A percentile compares a stretch with the other conserved stretches of the same genome.
phyloP scores from a whole-genome alignment of 495 filamentous ascomycete genomes.

The Penicillium nucicola region DNA sequence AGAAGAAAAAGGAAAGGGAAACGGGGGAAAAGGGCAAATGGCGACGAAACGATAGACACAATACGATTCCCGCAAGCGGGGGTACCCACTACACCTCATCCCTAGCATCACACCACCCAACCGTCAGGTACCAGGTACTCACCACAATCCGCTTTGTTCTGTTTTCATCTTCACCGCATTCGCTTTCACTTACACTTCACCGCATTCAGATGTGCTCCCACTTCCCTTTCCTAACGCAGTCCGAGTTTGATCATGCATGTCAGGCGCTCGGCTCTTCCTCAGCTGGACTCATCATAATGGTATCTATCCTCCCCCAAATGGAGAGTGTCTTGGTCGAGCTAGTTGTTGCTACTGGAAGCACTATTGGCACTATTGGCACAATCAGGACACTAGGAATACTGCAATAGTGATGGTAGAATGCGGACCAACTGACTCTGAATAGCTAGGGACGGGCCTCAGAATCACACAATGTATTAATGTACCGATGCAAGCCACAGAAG shows the following conservation, averaged over 20 bases:
- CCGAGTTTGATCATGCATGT: conserved; percentile 61
- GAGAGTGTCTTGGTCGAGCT: too few species aligned
- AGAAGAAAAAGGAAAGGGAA: not conserved
- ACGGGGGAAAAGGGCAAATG: too few species aligned
- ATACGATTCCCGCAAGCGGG: not conserved
- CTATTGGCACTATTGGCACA: too few species aligned
- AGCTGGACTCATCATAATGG: conserved; percentile 31
- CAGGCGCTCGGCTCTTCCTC: conserved; percentile 43
- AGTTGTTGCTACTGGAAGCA: too few species aligned
- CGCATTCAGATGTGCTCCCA: conserved; percentile 18
- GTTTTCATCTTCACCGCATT: not conserved
- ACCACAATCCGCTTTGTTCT: conserved; percentile 2
- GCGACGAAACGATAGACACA: too few species aligned
- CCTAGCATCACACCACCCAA: not conserved
- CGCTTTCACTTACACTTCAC: not conserved
- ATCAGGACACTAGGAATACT: too few species aligned
- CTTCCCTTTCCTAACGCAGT: conserved; percentile 54
- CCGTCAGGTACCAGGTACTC: not conserved
- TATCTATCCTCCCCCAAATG: too few species aligned
- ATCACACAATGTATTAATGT: conserved; percentile 32
- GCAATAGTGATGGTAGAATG: too few species aligned
- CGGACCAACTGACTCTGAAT: conserved; percentile 3
- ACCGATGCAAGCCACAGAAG: conserved; percentile 2
- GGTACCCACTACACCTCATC: not conserved
- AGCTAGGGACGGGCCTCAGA: conserved; percentile 33